Conservation (phyloP, 805 yeast genomes). For the Schizosaccharomyces cryophilus region DNA sequence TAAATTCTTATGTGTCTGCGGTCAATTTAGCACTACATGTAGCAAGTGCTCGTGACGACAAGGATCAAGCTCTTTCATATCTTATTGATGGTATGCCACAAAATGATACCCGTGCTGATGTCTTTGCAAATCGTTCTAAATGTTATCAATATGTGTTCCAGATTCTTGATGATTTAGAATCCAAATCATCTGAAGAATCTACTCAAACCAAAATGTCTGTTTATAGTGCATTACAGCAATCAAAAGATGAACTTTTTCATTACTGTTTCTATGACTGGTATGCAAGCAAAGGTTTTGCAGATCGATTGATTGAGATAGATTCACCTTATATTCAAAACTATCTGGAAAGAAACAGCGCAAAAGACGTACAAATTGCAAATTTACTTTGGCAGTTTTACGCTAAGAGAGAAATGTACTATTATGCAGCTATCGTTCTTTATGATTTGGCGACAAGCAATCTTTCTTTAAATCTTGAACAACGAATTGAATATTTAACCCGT, state of each 20-base stretch:
- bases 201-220: conserved; percentile 14
- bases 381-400: conserved; percentile 76
- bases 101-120: conserved; percentile 26
- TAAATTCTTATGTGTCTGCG: conserved; percentile 65
- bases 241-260: conserved; percentile 68
- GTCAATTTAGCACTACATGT: conserved; percentile 58
- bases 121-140: conserved; percentile 28
- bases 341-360: conserved; percentile 25
- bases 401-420: conserved; percentile 47
- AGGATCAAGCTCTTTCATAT: conserved; percentile 32
- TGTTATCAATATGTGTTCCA: conserved; percentile 55
- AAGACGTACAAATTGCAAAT: conserved; percentile 51
- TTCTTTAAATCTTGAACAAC: conserved; percentile 35
- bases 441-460: conserved; percentile 33
- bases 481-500: conserved; percentile 72
- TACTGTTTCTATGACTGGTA: conserved; percentile 85
- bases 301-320: conserved; percentile 50
- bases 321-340: conserved; percentile 63
- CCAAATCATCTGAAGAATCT: conserved; percentile 21
- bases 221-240: conserved; percentile 47
- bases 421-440: conserved; percentile 65
- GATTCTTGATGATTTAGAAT: conserved; percentile 47
- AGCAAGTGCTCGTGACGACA: conserved; percentile 42
- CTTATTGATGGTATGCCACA: conserved; percentile 25
- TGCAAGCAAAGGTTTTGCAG: conserved; percentile 50